A percentile compares a stretch with the other conserved stretches of the same genome.
These are phyloP conservation scores for Boletus reticulatus DNA, from an alignment of 768 basidiomycete genomes.

Conservation along the genomic window DNA sequence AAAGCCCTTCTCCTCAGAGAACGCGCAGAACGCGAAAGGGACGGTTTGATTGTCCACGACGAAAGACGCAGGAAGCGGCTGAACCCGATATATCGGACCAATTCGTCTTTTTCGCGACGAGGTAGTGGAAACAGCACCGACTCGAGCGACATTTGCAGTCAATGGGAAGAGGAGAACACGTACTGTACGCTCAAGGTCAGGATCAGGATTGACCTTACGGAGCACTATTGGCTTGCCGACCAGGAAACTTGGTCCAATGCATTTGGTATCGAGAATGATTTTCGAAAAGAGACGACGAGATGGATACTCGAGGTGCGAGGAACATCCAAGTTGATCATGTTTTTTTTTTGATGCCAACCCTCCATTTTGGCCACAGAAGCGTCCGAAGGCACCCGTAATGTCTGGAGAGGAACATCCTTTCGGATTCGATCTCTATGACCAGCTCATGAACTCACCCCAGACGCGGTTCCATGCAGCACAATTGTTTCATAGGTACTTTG, in stretches of 20 bases:
- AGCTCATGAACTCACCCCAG: slow-evolving; percentile 51
- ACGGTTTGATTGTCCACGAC: slow-evolving; percentile 26
- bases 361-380: slow-evolving; percentile 4
- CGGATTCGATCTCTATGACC: slow-evolving; percentile 41
- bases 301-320: slow-evolving; percentile 48
- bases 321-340: background rate
- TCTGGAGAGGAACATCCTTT: background rate
- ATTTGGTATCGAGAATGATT: slow-evolving; percentile 33
- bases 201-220: background rate
- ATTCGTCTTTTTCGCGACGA: background rate
- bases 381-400: background rate
- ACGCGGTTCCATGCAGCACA: slow-evolving; percentile 67
- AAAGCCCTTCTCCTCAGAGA: slow-evolving; percentile 42
- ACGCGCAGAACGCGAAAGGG: slow-evolving; percentile 32
- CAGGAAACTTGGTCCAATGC: slow-evolving; percentile 14
- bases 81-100: background rate
- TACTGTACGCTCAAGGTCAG: slow-evolving; percentile 8
- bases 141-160: slow-evolving; percentile 9
- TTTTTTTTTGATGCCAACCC: background rate
- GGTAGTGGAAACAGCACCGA: slow-evolving; percentile 7
- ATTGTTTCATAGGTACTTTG: slow-evolving; percentile 58
- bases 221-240: background rate
- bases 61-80: slow-evolving; percentile 8
- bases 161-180: slow-evolving; percentile 19
- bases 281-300: slow-evolving; percentile 35